Evolutionary conservation across 2,329 filamentous ascomycete genomes (phyloP).

Genomic region (Talaromyces sp.): DNA sequence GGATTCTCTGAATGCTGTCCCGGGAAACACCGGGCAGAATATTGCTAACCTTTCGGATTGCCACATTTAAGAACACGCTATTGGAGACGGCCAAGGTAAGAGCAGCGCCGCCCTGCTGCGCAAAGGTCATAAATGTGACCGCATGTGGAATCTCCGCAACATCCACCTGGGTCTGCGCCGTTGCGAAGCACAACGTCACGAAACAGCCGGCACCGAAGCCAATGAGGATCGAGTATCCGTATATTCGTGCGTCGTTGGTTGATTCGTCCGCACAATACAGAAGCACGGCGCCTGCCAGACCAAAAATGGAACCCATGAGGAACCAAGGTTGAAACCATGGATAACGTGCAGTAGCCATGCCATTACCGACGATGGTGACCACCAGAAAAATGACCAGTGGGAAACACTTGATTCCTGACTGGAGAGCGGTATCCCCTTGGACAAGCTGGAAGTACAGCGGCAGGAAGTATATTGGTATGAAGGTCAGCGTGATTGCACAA

Average conservation of each 20-base stretch:
- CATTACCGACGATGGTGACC: background rate
- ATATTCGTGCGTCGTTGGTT: background rate
- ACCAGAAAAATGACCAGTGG: background rate
- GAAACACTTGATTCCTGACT: background rate
- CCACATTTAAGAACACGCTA: background rate
- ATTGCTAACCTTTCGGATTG: background rate
- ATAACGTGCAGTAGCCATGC: background rate
- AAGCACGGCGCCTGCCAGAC: background rate
- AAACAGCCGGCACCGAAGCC: background rate
- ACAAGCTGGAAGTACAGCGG: constrained; percentile 54
- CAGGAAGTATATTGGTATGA: constrained; percentile 48
- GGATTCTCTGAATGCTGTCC: background rate
- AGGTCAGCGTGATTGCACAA: constrained; percentile 23
- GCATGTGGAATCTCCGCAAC: background rate
- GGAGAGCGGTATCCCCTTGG: constrained; percentile 34
- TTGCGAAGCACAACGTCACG: background rate
- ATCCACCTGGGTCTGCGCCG: background rate
- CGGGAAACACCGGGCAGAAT: background rate
- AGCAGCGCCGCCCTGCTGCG: background rate
- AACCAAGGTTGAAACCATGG: background rate
- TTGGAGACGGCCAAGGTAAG: background rate
- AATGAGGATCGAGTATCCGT: background rate
- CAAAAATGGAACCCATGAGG: background rate
- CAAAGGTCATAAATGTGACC: background rate
- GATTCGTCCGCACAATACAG: background rate